Conservation (phyloP, 2,329 filamentous ascomycete genomes). For the Colletotrichum eremochloae region DNA sequence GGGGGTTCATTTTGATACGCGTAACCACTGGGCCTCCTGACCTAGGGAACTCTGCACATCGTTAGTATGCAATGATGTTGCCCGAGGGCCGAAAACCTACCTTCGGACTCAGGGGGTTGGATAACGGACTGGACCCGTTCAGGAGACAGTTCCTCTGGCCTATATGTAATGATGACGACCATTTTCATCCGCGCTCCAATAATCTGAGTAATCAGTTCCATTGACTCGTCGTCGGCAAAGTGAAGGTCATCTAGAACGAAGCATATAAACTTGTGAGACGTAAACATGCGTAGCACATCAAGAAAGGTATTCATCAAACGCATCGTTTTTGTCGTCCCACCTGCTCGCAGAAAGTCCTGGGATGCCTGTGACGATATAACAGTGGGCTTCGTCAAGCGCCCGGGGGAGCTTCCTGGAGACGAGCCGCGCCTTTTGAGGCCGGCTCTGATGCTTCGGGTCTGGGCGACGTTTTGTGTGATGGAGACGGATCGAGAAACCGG, state of each 20-base stretch:
- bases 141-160: constrained; percentile 73
- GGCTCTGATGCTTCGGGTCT: constrained; percentile 50
- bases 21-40: constrained; percentile 71
- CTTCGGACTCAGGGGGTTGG: constrained; percentile 66
- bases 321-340: constrained; percentile 73
- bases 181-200: constrained; percentile 83
- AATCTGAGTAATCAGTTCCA: constrained; percentile 86
- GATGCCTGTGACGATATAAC: constrained; percentile 63
- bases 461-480: constrained; percentile 50
- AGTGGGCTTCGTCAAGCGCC: constrained; percentile 49
- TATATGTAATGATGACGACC: constrained; percentile 83
- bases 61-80: constrained; percentile 45
- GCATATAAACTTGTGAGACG: constrained; percentile 87
- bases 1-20: constrained; percentile 77
- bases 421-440: constrained; percentile 61
- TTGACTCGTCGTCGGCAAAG: constrained; percentile 88
- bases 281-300: constrained; percentile 86
- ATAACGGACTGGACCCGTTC: constrained; percentile 69
- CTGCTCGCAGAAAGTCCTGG: constrained; percentile 71
- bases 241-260: constrained; percentile 92
- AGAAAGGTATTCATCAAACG: constrained; percentile 90
- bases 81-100: constrained; percentile 48
- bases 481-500: constrained; percentile 53
- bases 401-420: constrained; percentile 62
- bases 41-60: constrained; percentile 56